These are phyloP conservation scores for Scenedesmus sp. DNA, from an alignment of 163 green algal species.

Conservation along the genomic window DNA sequence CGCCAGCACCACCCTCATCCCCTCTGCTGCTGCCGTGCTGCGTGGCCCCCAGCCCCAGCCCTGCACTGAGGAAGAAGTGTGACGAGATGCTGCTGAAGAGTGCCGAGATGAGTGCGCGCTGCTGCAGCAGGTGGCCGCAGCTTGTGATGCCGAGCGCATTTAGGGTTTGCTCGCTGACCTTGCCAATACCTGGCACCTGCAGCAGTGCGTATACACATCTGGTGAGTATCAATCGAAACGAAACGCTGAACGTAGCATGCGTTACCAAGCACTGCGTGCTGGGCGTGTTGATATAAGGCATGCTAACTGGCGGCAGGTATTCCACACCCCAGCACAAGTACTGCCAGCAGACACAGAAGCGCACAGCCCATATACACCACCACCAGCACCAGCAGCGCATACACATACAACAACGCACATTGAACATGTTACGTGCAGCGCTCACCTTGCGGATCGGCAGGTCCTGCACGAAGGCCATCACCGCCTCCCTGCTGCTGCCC, in stretches of 20 bases:
- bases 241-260: no score
- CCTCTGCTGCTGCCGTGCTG: slow-evolving; percentile 44
- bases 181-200: slow-evolving; percentile 91
- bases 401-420: neutral
- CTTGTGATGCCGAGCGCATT: slow-evolving; percentile 75
- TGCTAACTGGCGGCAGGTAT: no score
- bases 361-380: neutral
- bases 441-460: slow-evolving; percentile 85
- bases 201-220: neutral
- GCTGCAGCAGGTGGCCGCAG: slow-evolving; percentile 82
- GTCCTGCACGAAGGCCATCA: slow-evolving; percentile 82
- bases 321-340: no score
- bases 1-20: neutral
- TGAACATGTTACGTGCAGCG: no score
- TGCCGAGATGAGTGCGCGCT: slow-evolving; percentile 72
- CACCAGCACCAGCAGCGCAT: neutral
- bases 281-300: no score
- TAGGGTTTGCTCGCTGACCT: slow-evolving; percentile 76
- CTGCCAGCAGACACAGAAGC: neutral
- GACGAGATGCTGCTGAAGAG: slow-evolving; percentile 77
- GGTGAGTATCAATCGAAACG: no score
- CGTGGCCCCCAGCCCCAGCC: slow-evolving; percentile 71
- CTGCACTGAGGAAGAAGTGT: slow-evolving; percentile 75
- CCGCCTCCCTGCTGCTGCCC: slow-evolving; percentile 56
- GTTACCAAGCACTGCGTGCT: neutral